Evolutionary conservation across 78 protist species (phyloP), one percentile per base, ranked within the genome.

Genomic region (Bodo saltans): DNA sequence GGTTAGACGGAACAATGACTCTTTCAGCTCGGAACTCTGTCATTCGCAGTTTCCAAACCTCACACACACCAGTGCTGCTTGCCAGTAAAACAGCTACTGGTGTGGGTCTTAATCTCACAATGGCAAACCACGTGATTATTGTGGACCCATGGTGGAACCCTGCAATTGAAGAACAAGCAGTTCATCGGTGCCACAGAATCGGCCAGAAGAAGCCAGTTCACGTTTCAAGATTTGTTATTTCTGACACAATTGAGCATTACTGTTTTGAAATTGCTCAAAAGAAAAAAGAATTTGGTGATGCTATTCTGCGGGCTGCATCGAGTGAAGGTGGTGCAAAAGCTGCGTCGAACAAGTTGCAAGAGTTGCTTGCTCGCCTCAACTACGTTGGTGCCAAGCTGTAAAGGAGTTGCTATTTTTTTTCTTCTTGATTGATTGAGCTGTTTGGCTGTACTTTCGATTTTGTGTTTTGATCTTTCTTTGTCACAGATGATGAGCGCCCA

Each of bases 71-170:
- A 23, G 60, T 47, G 60, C 30, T 76, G 27, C 52, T 94, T 33
- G 79, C 93, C 0, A 87, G 93, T n/a, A 52, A 92, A 42, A 85
- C 84, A 68, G 95, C 96, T 12, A 98, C 98, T n/a, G 98, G 98
- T 28, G 92, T 95, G 11, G 99, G 98, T 40, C 91, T 97, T 28
- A 95, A 97, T 76, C 93, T 97, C 39, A 90, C 92, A 0, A 92
- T 74, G 1, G 99, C 98, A 21, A 78, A 89, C 37, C 87, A 88
- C 11, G 97, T 95, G 3, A 78, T 87, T 72, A 67, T 91, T 4
- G 27, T 93, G 47, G 99, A 95, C 78, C 92, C 92, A 0, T 95
- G 97, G 97, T 96, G 97, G 96, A 96, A 96, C 67, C 86, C 89
- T 0, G 83, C 92, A 12, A 68, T 88, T 21, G 97, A 95, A 74